Conservation (phyloP, 768 basidiomycete genomes). For the Calocybe indica region DNA sequence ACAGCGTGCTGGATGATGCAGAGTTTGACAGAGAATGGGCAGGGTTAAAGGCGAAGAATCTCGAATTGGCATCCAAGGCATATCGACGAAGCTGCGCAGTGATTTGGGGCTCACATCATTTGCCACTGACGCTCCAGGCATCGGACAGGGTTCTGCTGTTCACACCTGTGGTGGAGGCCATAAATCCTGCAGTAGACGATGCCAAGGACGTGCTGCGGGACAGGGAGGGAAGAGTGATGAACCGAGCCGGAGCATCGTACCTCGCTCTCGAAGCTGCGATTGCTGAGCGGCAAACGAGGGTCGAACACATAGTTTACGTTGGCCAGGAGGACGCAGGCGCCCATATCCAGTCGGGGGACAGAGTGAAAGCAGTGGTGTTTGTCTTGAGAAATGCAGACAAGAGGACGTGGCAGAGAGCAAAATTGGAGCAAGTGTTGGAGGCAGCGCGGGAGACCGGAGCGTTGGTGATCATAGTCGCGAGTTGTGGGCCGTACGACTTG, state of each 20-base stretch:
- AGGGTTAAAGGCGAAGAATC: constrained; percentile 31
- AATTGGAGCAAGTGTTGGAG: constrained; percentile 23
- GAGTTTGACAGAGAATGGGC: constrained; percentile 22
- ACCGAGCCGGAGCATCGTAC: constrained; percentile 56
- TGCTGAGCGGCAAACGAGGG: constrained; percentile 16
- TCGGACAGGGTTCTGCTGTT: constrained; percentile 33
- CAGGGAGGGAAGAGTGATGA: constrained; percentile 36
- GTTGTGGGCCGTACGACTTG: constrained; percentile 65
- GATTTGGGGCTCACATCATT: constrained; percentile 31
- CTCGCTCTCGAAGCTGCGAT: constrained; percentile 39
- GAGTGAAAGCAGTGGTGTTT: constrained; percentile 32
- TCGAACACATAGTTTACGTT: constrained; percentile 44
- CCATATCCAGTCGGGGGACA: too few relatives aligned
- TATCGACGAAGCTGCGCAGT: constrained; percentile 45
- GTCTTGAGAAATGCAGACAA: constrained; percentile 53
- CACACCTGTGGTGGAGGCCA: constrained; percentile 51
- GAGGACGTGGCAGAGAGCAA: constrained; percentile 45
- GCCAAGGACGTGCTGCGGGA: constrained; percentile 38
- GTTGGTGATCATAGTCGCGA: constrained; percentile 46
- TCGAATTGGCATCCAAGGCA: constrained; percentile 34
- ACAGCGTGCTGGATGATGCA: constrained; percentile 25
- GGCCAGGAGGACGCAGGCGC: constrained; percentile 13
- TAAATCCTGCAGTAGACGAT: constrained; percentile 61
- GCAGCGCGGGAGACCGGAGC: constrained; percentile 8
- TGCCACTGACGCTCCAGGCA: constrained; percentile 27